Base-by-base conservation (phyloP, 306 rosid genomes). In the Quercus alba region DNA sequence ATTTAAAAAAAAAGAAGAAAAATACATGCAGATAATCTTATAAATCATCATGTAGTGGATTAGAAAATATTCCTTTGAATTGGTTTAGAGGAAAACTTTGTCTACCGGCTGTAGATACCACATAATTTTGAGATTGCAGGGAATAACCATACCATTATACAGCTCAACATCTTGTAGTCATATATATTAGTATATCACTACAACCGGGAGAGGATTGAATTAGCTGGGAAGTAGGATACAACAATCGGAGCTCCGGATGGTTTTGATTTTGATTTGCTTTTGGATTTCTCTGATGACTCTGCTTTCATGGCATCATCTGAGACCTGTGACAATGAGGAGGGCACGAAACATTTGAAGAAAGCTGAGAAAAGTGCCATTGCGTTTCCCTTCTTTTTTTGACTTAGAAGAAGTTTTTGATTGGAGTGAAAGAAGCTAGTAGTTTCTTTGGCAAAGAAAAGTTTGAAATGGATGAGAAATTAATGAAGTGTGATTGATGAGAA, bases 191-290 rank as follows among this genome's bases (percentile, higher is more conserved):
- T n/a, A 21, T 21, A 21, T 21, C 4, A n/a, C 70, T 70, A 78
- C 30, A 70, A 54, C 57, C 56, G 81, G 49, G 81, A 78, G 75
- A 69, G 76, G 28, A 4, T 9, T 13, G 81, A 38, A 26, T 70
- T 78, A 8, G 56, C 30, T 11, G 81, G 81, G 58, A 78, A 70
- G 57, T 78, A 51, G 20, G 75, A 70, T 4, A 78, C 25, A 5
- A 70, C 46, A 7, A 78, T 56, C 2, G 76, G 81, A 41, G 81
- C 58, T 56, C 54, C 35, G 1, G 68, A 33, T 30, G 81, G 6
- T 21, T 46, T 55, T 10, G 44, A 4, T 38, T 78, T 78, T 9
- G 26, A 28, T 21, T 67, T 77, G 33, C 10, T 0, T 17, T 44
- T 44, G 51, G 51, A 6, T 44, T 44, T 35, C 11, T 30, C 11